Percentiles rank a stretch among this genome's conserved stretches.
Evolutionary conservation across 257 asterid species (phyloP).

Genomic region (Buddleja alternifolia): DNA sequence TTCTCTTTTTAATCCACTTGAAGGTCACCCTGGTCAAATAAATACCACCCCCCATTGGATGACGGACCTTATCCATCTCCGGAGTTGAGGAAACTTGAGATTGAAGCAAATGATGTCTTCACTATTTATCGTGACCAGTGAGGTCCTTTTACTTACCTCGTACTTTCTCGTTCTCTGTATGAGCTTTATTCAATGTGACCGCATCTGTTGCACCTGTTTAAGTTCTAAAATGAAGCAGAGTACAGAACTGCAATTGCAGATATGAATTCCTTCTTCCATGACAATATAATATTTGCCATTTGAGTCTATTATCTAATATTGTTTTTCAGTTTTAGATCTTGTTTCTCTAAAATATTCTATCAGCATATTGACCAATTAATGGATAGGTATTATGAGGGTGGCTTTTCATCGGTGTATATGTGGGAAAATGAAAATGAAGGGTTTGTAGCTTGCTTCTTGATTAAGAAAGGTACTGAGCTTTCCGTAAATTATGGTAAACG

Average conservation of each 20-base stretch:
- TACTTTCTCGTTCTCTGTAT: constrained; percentile 39
- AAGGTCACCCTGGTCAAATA: constrained; percentile 98
- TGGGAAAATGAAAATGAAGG: constrained; percentile 94
- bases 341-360: constrained; percentile 33
- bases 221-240: constrained; percentile 13
- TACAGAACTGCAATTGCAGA: constrained; percentile 11
- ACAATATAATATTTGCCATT: neutral
- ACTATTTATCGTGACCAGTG: constrained; percentile 99
- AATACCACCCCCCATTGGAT: constrained; percentile 79
- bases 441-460: constrained; percentile 88
- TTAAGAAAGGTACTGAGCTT: constrained; percentile 71
- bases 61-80: constrained; percentile 86
- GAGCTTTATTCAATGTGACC: neutral
- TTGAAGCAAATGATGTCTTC: constrained; percentile 95
- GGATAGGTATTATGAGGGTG: constrained; percentile 98
- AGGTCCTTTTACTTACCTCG: constrained; percentile 83
- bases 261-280: constrained; percentile 9
- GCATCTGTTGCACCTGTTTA: neutral
- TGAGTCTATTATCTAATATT: neutral
- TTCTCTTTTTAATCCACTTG: constrained; percentile 28
- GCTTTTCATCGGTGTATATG: constrained; percentile 91
- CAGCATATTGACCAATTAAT: constrained; percentile 47
- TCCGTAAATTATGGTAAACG: neutral
- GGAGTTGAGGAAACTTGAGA: constrained; percentile 90
- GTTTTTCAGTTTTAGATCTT: constrained; percentile 18